These are phyloP conservation scores for Myxozyma monticola DNA, from an alignment of 805 yeast species.

Conservation along the genomic window DNA sequence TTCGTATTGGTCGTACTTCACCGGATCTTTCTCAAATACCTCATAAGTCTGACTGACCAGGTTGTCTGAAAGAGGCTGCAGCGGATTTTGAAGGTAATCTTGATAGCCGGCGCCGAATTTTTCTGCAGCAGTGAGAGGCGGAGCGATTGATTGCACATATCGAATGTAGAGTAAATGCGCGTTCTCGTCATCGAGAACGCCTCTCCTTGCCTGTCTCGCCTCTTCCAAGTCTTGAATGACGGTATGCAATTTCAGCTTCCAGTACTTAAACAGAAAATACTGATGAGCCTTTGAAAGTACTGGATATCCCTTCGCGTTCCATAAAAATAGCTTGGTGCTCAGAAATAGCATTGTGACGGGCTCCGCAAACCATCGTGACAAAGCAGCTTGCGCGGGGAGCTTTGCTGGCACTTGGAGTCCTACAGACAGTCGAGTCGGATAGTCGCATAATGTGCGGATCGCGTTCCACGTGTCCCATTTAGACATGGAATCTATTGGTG, in stretches of 20 bases:
- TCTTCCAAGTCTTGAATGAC: constrained; percentile 56
- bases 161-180: constrained; percentile 49
- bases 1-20: constrained; percentile 69
- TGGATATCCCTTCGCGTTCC: constrained; percentile 62
- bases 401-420: constrained; percentile 72
- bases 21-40: constrained; percentile 67
- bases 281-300: constrained; percentile 64
- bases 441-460: constrained; percentile 55
- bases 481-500: too few species aligned
- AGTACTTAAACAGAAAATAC: constrained; percentile 46
- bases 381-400: constrained; percentile 50
- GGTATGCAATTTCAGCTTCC: constrained; percentile 46
- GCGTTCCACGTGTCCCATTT: constrained; percentile 79
- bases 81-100: constrained; percentile 57
- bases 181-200: constrained; percentile 36
- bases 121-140: constrained; percentile 38
- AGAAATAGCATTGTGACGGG: constrained; percentile 60
- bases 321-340: constrained; percentile 56
- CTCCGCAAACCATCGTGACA: constrained; percentile 67
- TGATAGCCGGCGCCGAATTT: constrained; percentile 42
- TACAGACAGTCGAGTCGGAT: constrained; percentile 60
- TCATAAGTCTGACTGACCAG: constrained; percentile 62
- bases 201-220: constrained; percentile 34
- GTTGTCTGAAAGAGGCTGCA: constrained; percentile 66
- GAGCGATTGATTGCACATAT: constrained; percentile 39